Base-by-base conservation (phyloP, 441 rosid genomes). In the Geranium incanum region DNA sequence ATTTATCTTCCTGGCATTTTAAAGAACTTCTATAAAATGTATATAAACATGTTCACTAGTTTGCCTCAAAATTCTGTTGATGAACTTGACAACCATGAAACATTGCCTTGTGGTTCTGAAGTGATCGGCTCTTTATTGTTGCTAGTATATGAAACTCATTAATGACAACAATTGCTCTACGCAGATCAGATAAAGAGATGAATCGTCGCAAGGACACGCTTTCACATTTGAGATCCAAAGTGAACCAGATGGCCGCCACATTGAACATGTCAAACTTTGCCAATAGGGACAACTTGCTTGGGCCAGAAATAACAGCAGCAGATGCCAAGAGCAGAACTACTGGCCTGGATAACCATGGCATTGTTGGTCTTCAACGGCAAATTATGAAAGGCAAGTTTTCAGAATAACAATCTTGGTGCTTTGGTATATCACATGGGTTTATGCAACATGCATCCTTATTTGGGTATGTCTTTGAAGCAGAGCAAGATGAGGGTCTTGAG, bases 401-500 rank as follows among this genome's bases (percentile, higher is more conserved):
- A 38, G 66, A 19, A n/a, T 75, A 11, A 62, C 48, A 50, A 6
- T 39, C 63, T 23, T 36, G 43, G 9, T 68, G 36, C 70, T 55
- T 63, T 57, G 63, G 68, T 76, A 19, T 13, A 4, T 65, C 36
- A 6, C 4, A 36, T 72, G 6, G 41, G 60, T 68, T 70, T 74
- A 16, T 65, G 39, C 16, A 21, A 70, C 36, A 45, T 9, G 63
- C 19, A 71, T 68, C 48, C 75, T 62, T 55, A 67, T 19, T 5
- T 77, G 13, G 21, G 69, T 8, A 1, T 75, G 38, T 66, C 66
- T 74, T 69, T 74, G 57, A 65, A 82, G 70, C 87, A 94, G 98
- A 94, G 81, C 98, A 94, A 91, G 98, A 94, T 71, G 98, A 94
- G 71, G 98, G 95, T 67, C 95, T 94, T 74, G 98, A 86, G 81